Evolutionary conservation across 1,284 basidiomycete species (phyloP).

Genomic region (Microbotryomycetes sp.): DNA sequence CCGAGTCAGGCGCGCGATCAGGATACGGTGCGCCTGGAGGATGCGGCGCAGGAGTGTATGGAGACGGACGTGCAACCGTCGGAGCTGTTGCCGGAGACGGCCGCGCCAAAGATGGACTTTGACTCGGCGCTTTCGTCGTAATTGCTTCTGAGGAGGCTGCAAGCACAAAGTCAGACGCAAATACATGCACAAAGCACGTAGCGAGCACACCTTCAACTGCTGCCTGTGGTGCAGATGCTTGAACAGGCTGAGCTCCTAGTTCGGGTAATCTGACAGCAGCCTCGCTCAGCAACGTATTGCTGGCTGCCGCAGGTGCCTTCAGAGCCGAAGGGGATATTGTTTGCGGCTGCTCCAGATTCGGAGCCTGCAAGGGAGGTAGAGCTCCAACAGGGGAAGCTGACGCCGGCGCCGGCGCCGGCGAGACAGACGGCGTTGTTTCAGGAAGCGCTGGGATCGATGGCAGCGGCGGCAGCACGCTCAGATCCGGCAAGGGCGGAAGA

Average conservation of each 20-base stretch:
- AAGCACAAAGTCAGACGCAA: no score
- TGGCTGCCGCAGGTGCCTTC: not conserved
- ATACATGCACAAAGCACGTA: no score
- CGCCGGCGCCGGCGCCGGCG: not conserved
- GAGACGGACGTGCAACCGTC: constrained; percentile 7
- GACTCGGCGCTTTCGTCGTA: not conserved
- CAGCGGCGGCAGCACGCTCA: not conserved
- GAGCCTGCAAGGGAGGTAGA: not conserved
- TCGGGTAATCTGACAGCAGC: no score
- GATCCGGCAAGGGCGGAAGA: not conserved
- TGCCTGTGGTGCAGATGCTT: not conserved
- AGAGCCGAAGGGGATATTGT: not conserved
- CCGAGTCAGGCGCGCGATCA: constrained; percentile 8
- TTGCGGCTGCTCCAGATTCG: not conserved
- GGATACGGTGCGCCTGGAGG: constrained; percentile 4
- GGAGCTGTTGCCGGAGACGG: not conserved
- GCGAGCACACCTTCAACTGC: not conserved
- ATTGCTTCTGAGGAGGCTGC: no score
- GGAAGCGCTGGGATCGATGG: not conserved
- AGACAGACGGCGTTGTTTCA: not conserved
- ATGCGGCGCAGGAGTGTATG: constrained; percentile 16
- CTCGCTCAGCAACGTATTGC: not conserved
- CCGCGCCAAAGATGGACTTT: not conserved
- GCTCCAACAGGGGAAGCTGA: not conserved
- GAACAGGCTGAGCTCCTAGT: not conserved